Base-by-base conservation (phyloP, 2,329 filamentous ascomycete genomes). In the Helminthosporium solani region DNA sequence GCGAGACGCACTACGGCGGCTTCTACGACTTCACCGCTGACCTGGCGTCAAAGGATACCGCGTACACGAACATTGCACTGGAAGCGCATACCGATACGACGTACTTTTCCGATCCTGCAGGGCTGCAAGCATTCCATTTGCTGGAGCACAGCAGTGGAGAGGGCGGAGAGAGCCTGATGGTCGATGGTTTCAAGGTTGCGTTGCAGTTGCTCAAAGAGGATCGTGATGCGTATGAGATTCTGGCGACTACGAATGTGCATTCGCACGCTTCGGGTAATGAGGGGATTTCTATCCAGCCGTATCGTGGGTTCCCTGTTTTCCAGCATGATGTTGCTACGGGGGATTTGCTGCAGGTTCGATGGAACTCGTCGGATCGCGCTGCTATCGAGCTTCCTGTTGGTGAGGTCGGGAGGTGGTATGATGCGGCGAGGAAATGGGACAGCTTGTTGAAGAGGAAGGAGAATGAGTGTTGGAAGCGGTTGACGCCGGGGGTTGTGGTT, bases 291-390 rank as follows among this genome's bases (percentile, higher is more conserved):
- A 91, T 96, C 50, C 79, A 87, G 40, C 89, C 92, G 0, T 81
- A 85, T 47, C 75, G 73, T 33, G 72, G 79, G 3, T 87, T 86
- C 47, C 88, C 90, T 0, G 88, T 96, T 1, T 73, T 97, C 7
- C 83, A 85, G 46, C 72, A 83, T 34, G 75, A 83, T 37, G 66
- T 72, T 0, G 59, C 67, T 1, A 72, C 70, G 2, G 61, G 65
- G 0, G 60, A 68, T 30, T 63, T 87, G 33, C 72, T 78, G 23
- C 85, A 90, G 45, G 77, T 97, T 6, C 80, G 92, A 43, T 99
- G 94, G 94, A 99, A 99, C 68, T 92, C 91, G 53, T 87, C 90
- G 52, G 94, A 97, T 67, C 79, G 94, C 33, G 88, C 87, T 1
- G 79, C 85, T 2, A 78, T 89, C 49, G 80, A 82, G 12, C 55